These are phyloP conservation scores for Nepenthes mirabilis DNA, from an alignment of 148 eudicot genomes.

Conservation along the genomic window DNA sequence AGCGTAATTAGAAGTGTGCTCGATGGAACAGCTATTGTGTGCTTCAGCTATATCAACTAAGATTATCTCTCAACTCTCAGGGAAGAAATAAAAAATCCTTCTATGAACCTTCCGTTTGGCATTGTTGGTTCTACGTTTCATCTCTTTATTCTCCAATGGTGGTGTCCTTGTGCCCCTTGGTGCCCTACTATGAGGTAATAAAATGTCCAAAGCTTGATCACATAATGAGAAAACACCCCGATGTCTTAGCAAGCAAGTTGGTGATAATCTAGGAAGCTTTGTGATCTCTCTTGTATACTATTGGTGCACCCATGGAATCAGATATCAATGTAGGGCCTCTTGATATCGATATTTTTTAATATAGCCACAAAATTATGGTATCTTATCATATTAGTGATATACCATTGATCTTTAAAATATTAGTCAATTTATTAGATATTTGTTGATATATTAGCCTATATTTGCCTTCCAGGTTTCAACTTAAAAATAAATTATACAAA, in stretches of 20 bases:
- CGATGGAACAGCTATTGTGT: conserved; percentile 77
- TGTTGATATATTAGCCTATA: too few species aligned
- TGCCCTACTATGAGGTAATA: conserved; percentile 55
- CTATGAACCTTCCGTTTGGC: conserved; percentile 57
- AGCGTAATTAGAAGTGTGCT: conserved; percentile 38
- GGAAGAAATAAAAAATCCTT: conserved; percentile 72
- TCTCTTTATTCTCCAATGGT: conserved; percentile 65
- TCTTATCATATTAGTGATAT: too few species aligned
- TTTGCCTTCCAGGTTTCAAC: too few species aligned
- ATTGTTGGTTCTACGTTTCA: conserved; percentile 78
- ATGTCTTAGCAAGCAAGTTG: neutral
- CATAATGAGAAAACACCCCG: neutral
- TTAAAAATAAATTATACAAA: neutral
- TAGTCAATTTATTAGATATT: too few species aligned
- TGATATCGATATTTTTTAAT: too few species aligned
- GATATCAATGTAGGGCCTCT: too few species aligned
- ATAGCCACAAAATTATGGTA: too few species aligned
- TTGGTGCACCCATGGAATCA: too few species aligned
- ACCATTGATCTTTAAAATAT: too few species aligned
- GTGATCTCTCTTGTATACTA: too few species aligned
- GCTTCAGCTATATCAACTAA: conserved; percentile 74
- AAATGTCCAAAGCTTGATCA: conserved; percentile 6
- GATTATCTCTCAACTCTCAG: conserved; percentile 91
- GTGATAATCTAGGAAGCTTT: too few species aligned
- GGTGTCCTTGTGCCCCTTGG: conserved; percentile 56